phyloP scores from a whole-genome alignment of 108 stramenopile species.

The Aurantiochytrium sp. region DNA sequence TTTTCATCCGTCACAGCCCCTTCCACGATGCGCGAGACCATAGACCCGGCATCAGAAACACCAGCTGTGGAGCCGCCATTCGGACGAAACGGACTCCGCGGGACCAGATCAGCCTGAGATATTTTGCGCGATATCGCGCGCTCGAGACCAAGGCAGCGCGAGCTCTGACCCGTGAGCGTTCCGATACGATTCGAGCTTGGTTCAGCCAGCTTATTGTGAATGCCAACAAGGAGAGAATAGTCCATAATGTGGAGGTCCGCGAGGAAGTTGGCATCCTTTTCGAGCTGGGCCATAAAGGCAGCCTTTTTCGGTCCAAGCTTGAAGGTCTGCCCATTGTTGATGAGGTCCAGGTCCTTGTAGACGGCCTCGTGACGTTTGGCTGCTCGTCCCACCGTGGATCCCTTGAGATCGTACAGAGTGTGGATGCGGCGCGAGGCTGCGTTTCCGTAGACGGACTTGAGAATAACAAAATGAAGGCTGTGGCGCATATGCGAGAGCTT shows the following conservation, averaged over 20 bases:
- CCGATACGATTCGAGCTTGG: neutral
- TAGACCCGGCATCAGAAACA: too few relatives aligned
- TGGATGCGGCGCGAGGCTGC: slow-evolving; percentile 47
- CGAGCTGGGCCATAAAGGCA: slow-evolving; percentile 60
- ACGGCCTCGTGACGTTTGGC: slow-evolving; percentile 39
- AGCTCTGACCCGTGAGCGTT: neutral
- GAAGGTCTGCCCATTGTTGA: slow-evolving; percentile 41
- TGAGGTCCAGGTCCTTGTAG: slow-evolving; percentile 78
- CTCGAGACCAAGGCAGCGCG: neutral
- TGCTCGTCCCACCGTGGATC: slow-evolving; percentile 64
- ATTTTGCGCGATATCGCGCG: neutral
- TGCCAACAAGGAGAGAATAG: slow-evolving; percentile 81
- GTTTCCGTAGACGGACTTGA: slow-evolving; percentile 82
- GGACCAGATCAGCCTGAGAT: neutral
- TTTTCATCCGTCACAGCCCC: neutral
- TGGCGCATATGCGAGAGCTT: slow-evolving; percentile 80
- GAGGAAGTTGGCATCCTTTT: slow-evolving; percentile 65
- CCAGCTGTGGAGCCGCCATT: too few relatives aligned
- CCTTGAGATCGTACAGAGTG: slow-evolving; percentile 86
- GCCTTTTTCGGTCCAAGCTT: slow-evolving; percentile 51
- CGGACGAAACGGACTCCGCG: too few relatives aligned
- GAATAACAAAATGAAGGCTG: slow-evolving; percentile 84
- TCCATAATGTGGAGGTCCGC: slow-evolving; percentile 83
- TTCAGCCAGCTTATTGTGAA: slow-evolving; percentile 53
- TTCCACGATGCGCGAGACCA: neutral